These are phyloP conservation scores for Canna indica DNA, from an alignment of 176 grass and related monocot genomes.

Conservation along the genomic window DNA sequence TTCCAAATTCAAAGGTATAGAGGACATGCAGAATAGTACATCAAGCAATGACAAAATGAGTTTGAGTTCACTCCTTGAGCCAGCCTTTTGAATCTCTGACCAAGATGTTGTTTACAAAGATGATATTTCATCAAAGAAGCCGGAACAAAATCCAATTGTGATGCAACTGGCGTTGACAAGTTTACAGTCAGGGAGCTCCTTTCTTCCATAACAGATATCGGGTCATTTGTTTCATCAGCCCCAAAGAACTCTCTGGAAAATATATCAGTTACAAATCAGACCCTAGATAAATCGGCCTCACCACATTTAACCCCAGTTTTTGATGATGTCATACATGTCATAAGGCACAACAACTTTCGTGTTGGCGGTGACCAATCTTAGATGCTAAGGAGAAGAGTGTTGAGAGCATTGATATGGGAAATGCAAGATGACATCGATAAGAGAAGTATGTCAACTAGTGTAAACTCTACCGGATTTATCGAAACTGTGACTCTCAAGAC, in stretches of 20 bases:
- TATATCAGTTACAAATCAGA: conserved; percentile 26
- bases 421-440: conserved; percentile 52
- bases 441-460: conserved; percentile 35
- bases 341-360: conserved; percentile 59
- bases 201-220: conserved; percentile 48
- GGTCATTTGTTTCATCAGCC: conserved; percentile 33
- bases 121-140: conserved; percentile 28
- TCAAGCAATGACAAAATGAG: conserved; percentile 30
- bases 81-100: conserved; percentile 35
- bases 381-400: conserved; percentile 21
- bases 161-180: conserved; percentile 55
- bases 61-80: conserved; percentile 30
- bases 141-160: conserved; percentile 21
- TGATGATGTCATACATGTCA: conserved; percentile 79
- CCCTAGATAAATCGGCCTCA: conserved; percentile 31
- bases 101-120: conserved; percentile 59
- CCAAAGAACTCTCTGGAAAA: conserved; percentile 22
- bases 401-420: conserved; percentile 27
- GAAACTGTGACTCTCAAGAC: conserved; percentile 30
- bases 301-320: conserved; percentile 42
- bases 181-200: conserved; percentile 85
- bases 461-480: conserved; percentile 24
- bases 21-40: conserved; percentile 50
- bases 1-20: conserved; percentile 30
- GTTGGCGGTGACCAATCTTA: conserved; percentile 37